Evolutionary conservation across 1,284 basidiomycete genomes (phyloP).

Genomic region (Anthracocystis setariae): DNA sequence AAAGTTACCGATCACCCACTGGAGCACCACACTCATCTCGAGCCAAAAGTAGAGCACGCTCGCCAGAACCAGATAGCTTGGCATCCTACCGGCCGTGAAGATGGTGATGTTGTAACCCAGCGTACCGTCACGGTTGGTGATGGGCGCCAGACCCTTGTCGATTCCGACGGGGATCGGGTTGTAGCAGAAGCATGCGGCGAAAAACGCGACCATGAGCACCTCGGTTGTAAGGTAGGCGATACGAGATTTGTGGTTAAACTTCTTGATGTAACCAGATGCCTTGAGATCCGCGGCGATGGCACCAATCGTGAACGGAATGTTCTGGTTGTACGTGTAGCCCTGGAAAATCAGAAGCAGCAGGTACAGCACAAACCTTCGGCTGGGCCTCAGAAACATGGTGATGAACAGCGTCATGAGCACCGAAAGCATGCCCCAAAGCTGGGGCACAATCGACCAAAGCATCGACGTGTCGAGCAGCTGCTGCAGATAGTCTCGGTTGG

Average conservation of each 20-base stretch:
- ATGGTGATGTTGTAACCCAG: slow-evolving; percentile 61
- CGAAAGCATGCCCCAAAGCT: slow-evolving; percentile 69
- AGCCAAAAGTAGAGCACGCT: slow-evolving; percentile 67
- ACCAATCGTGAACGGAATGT: slow-evolving; percentile 66
- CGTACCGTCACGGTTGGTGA: slow-evolving; percentile 67
- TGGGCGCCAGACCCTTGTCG: slow-evolving; percentile 59
- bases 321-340: slow-evolving; percentile 29
- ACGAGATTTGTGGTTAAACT: slow-evolving; percentile 68
- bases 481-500: slow-evolving; percentile 68
- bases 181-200: slow-evolving; percentile 66
- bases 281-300: slow-evolving; percentile 68
- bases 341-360: slow-evolving; percentile 52
- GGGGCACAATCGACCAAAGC: slow-evolving; percentile 69
- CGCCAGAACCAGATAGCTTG: slow-evolving; percentile 44
- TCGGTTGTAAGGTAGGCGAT: slow-evolving; percentile 66
- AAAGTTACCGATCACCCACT: slow-evolving; percentile 68
- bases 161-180: slow-evolving; percentile 63
- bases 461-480: slow-evolving; percentile 68
- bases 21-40: slow-evolving; percentile 68
- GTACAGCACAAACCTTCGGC: slow-evolving; percentile 67
- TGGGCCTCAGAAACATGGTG: slow-evolving; percentile 65
- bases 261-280: slow-evolving; percentile 68
- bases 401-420: slow-evolving; percentile 68
- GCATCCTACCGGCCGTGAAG: slow-evolving; percentile 40
- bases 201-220: slow-evolving; percentile 63